Evolutionary conservation across 1,139 yeast species (phyloP).

Genomic region (Blastobotrys aristatus): DNA sequence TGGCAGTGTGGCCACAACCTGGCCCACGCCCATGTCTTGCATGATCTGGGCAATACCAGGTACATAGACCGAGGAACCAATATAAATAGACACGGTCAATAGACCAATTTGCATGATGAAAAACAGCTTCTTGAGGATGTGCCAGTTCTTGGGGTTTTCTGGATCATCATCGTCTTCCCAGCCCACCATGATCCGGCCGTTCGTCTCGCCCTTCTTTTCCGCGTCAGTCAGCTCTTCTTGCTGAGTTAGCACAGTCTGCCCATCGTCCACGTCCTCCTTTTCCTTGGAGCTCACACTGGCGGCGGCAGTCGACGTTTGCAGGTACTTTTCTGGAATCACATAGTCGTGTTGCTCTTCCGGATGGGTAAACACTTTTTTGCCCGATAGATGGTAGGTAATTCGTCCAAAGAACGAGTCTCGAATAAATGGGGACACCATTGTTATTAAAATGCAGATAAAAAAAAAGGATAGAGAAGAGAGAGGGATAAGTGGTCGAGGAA

Average conservation of each 20-base stretch:
- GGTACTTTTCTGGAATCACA: slow-evolving; percentile 17
- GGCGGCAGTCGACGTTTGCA: neutral
- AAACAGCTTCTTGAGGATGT: slow-evolving; percentile 37
- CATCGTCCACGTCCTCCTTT: slow-evolving; percentile 4
- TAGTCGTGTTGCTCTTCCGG: slow-evolving; percentile 19
- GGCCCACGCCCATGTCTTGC: slow-evolving; percentile 41
- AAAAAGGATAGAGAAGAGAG: too few relatives aligned
- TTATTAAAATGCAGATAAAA: neutral
- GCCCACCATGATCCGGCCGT: slow-evolving; percentile 17
- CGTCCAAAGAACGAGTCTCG: slow-evolving; percentile 18
- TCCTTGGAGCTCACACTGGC: neutral
- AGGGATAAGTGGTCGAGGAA: too few relatives aligned
- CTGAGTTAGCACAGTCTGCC: neutral
- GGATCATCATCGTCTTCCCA: slow-evolving; percentile 51
- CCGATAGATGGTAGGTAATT: slow-evolving; percentile 16
- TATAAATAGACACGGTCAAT: slow-evolving; percentile 50
- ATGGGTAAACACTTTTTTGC: slow-evolving; percentile 14
- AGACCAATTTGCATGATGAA: slow-evolving; percentile 41
- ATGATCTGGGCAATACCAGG: slow-evolving; percentile 47
- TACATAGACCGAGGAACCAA: slow-evolving; percentile 58
- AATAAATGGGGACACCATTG: slow-evolving; percentile 8
- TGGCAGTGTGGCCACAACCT: slow-evolving; percentile 44
- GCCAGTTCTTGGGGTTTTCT: slow-evolving; percentile 54
- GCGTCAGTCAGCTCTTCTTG: neutral
- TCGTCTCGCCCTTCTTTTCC: neutral